Evolutionary conservation across 176 grass and related monocot species (phyloP), one percentile per base, ranked within the genome.

Genomic region (Puccinellia tenuiflora): DNA sequence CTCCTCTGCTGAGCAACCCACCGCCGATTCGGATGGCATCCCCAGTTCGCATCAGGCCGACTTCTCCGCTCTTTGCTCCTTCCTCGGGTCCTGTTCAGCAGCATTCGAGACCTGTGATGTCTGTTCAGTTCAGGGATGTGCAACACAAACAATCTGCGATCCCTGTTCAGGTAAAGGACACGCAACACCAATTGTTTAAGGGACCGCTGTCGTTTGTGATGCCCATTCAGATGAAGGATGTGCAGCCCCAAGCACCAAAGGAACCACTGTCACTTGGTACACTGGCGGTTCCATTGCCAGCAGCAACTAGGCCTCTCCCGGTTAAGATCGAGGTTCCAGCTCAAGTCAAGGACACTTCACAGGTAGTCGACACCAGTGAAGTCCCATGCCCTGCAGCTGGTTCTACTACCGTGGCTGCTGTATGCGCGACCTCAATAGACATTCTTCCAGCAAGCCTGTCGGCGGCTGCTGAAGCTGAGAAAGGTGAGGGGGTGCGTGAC

Each of bases 21-120:
- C 88, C 88, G 0, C 73, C 85, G 0, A 94, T 96, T 55, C 89
- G 90, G 50, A 94, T 96, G 89, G 93, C 93, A 53, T 94, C 97
- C 10, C 93, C 97, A 15, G 91, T 92, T 75, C 91, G 90, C 68
- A 94, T 99, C 24, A 92, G 97, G 76, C 91, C 93, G 10, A 63
- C 79, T 38, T 75, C 94, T 55, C 91, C 93, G 48, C 88, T 87
- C 53, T 99, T 90, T 84, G 34, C 85, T 68, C 56, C 97, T n/a
- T n/a, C n/a, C 65, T 80, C 86, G 9, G 48, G 83, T 63, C 63
- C 76, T 12, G 33, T 77, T 77, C 87, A 90, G 66, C n/a, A n/a
- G n/a, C 82, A 79, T 28, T 57, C 76, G 0, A 85, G 77, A 68
- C 74, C 70, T 37, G 78, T 80, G 54, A 87, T 90, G 42, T 60